phyloP scores from a whole-genome alignment of 2,329 filamentous ascomycete genomes.

The Colletotrichum sp. region DNA sequence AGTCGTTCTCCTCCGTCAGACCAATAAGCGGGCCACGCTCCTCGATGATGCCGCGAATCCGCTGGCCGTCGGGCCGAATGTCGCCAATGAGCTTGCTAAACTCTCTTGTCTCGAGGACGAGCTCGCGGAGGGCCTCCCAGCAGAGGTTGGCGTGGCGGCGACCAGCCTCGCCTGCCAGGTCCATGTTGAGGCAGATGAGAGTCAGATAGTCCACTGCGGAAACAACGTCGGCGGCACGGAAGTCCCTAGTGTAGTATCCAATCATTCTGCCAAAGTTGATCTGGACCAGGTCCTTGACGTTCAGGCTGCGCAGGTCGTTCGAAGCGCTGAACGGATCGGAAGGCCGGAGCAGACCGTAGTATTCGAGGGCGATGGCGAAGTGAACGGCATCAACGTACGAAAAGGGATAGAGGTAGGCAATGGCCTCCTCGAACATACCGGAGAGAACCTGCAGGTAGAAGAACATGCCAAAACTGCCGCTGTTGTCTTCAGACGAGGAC shows the following conservation, averaged over 20 bases:
- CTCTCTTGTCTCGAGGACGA: slow-evolving; percentile 95
- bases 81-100: slow-evolving; percentile 95
- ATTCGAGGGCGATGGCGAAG: slow-evolving; percentile 87
- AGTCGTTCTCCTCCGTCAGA: slow-evolving; percentile 79
- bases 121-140: slow-evolving; percentile 89
- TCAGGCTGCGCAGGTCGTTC: slow-evolving; percentile 72
- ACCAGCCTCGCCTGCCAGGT: slow-evolving; percentile 76
- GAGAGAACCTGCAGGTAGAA: slow-evolving; percentile 92
- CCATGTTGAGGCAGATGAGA: slow-evolving; percentile 89
- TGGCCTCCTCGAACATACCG: slow-evolving; percentile 92
- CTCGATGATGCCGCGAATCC: slow-evolving; percentile 87
- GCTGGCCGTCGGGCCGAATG: slow-evolving; percentile 82
- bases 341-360: slow-evolving; percentile 87
- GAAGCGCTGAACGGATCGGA: slow-evolving; percentile 79
- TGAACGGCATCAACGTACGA: slow-evolving; percentile 94
- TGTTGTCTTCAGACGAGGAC: slow-evolving; percentile 75
- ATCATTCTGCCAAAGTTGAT: slow-evolving; percentile 95
- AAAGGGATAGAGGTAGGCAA: slow-evolving; percentile 90
- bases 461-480: slow-evolving; percentile 84
- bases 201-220: slow-evolving; percentile 93
- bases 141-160: slow-evolving; percentile 81
- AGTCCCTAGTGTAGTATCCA: slow-evolving; percentile 94
- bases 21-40: slow-evolving; percentile 82
- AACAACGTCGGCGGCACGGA: slow-evolving; percentile 87
- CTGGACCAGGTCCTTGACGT: slow-evolving; percentile 74